These are phyloP conservation scores for Metarhizium guizhouense DNA, from an alignment of 2,329 filamentous ascomycete genomes.

Conservation along the genomic window DNA sequence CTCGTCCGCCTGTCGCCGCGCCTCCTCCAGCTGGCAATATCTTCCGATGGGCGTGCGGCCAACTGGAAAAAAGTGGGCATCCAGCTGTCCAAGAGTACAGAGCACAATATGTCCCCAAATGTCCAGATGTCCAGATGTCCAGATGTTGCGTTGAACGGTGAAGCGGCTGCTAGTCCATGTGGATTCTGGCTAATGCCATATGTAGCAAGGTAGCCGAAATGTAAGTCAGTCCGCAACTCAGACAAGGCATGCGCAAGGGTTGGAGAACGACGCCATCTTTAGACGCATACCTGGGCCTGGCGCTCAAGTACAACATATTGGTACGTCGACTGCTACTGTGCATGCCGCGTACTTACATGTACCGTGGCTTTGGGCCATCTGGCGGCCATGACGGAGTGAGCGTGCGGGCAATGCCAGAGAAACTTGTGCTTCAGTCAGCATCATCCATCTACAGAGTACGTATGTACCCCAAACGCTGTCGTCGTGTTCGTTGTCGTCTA, in stretches of 20 bases:
- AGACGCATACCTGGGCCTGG: neutral
- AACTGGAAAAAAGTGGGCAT: neutral
- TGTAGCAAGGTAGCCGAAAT: constrained; percentile 3
- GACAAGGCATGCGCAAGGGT: neutral
- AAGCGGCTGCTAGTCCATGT: constrained; percentile 1
- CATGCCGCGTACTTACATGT: neutral
- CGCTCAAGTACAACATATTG: too few relatives aligned
- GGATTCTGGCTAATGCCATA: neutral
- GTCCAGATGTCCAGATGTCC: neutral
- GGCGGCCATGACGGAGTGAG: too few relatives aligned
- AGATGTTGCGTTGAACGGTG: neutral
- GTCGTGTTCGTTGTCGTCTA: too few relatives aligned
- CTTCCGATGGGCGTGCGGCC: neutral
- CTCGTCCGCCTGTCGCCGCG: too few relatives aligned
- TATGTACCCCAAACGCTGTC: too few relatives aligned
- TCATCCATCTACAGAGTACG: too few relatives aligned
- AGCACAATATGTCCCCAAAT: too few relatives aligned
- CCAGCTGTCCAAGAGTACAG: too few relatives aligned
- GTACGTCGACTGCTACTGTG: neutral
- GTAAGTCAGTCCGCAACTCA: neutral
- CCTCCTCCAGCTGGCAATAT: neutral
- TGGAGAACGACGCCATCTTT: neutral
- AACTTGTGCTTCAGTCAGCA: too few relatives aligned
- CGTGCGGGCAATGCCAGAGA: too few relatives aligned
- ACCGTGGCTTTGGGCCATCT: too few relatives aligned